These are phyloP conservation scores for Usnea hakonensis DNA, from an alignment of 495 filamentous ascomycete genomes.

Conservation along the genomic window DNA sequence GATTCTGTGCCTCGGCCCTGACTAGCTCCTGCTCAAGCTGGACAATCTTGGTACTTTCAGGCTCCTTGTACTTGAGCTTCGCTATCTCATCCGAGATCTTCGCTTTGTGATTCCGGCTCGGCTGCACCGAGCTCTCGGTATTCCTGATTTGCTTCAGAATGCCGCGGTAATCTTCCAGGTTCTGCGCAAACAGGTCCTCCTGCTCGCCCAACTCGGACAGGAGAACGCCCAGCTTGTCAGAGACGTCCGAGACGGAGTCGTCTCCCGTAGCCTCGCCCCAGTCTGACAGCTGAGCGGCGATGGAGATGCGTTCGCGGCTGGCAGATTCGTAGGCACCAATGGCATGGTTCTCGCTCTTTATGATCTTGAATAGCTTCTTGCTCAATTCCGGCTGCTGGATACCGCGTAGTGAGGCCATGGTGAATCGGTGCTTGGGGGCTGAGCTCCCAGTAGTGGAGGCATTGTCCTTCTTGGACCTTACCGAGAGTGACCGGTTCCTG, in stretches of 20 bases:
- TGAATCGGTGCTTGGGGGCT: constrained; percentile 56
- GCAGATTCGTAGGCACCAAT: constrained; percentile 78
- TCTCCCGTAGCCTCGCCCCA: constrained; percentile 90
- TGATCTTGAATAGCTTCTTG: constrained; percentile 75
- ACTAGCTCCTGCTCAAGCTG: constrained; percentile 93
- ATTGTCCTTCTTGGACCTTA: constrained; percentile 46
- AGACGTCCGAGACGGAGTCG: constrained; percentile 77
- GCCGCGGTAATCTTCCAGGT: constrained; percentile 71
- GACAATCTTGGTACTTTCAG: constrained; percentile 62
- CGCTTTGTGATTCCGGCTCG: constrained; percentile 70
- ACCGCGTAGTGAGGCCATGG: constrained; percentile 72
- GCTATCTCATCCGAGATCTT: constrained; percentile 88
- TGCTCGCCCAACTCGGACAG: constrained; percentile 86
- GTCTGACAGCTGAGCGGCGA: constrained; percentile 87
- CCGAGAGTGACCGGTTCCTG: constrained; percentile 56
- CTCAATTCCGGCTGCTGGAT: constrained; percentile 76
- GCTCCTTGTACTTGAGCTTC: constrained; percentile 82
- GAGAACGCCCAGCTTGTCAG: constrained; percentile 89
- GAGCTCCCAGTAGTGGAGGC: constrained; percentile 25
- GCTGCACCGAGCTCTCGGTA: constrained; percentile 88
- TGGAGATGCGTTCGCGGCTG: constrained; percentile 67
- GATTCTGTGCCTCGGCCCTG: constrained; percentile 83
- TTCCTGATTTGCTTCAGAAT: constrained; percentile 86
- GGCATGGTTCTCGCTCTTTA: constrained; percentile 83
- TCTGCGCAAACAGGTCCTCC: constrained; percentile 79